phyloP scores from a whole-genome alignment of 345 rosid genomes.

The Heritiera littoralis region DNA sequence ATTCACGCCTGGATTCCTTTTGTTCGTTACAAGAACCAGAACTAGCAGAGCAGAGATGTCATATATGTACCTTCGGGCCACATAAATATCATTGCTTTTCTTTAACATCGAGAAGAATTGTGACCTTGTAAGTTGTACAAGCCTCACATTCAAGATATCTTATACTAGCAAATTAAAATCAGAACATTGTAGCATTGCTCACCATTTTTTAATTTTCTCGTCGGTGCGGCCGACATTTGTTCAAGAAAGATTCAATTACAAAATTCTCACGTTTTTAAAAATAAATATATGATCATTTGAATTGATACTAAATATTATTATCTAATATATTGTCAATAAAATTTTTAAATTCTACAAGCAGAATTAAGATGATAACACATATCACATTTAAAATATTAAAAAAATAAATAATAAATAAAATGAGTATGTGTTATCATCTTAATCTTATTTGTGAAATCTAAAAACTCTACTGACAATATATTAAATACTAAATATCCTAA shows the following conservation, averaged over 20 bases:
- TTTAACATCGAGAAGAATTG: not conserved
- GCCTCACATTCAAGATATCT: slow-evolving; percentile 3
- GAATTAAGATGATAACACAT: too few relatives aligned
- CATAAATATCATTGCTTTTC: not conserved
- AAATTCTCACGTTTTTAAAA: too few relatives aligned
- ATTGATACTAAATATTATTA: too few relatives aligned
- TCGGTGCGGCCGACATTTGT: not conserved
- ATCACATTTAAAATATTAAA: too few relatives aligned
- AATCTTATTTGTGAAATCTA: too few relatives aligned
- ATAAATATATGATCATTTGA: too few relatives aligned
- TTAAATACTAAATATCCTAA: too few relatives aligned
- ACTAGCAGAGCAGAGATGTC: not conserved
- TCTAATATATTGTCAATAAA: too few relatives aligned
- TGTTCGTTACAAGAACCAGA: not conserved
- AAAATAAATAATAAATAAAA: too few relatives aligned
- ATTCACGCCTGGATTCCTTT: not conserved
- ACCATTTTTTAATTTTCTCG: not conserved
- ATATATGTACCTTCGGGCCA: not conserved
- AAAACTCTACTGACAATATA: too few relatives aligned
- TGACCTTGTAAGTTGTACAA: not conserved
- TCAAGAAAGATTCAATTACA: not conserved
- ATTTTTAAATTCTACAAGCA: too few relatives aligned
- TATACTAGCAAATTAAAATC: not conserved
- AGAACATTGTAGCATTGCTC: not conserved
- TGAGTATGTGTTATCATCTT: too few relatives aligned